Base-by-base conservation (phyloP, 2,329 filamentous ascomycete species). In the Trichoderma gracile region DNA sequence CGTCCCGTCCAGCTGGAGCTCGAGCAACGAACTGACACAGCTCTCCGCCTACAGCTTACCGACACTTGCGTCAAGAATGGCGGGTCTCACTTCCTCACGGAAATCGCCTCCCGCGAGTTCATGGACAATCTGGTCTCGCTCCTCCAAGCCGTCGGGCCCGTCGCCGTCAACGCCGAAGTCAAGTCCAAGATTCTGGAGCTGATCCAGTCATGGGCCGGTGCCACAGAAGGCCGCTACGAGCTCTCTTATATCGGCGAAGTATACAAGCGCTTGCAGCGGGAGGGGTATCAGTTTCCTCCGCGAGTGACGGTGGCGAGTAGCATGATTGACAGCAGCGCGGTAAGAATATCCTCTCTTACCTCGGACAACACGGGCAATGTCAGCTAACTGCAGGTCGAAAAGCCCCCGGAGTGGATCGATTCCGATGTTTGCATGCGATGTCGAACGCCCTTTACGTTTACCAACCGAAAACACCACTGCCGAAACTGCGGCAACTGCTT, bases 11-110 rank as follows among this genome's bases (percentile, higher is more conserved):
- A 40, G 7, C 38, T 7, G 9, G 43, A 19, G 19, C 9, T 19
- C 17, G 38, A 33, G 14, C 46, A 15, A 2, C 23, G 12, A 38
- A 5, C 60, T 63, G 12, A 63, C 52, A 21, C 23, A 12, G 8
- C 33, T 23, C 21, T 56, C 40, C 15, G 40, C 49, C 61, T 67
- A 78, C 86, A 87, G 92, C 89, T 99, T 72, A 97, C 93, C 69
- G 95, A 99, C 80, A 98, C 95, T 0, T 99, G 95, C 75, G 93
- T 98, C 67, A 99, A 99, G 81, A 99, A 99, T 81, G 95, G 95
- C 66, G 95, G 95, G 70, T 86, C 90, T 45, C 95, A 99, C 78
- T 99, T 99, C 77, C 88, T 99, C 56, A 85, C 89, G 69, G 95
- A 99, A 80, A 95, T 99, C 71, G 94, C 95, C 46, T 97, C 94